These are phyloP conservation scores for Raffaelea deltoideospora DNA, from an alignment of 2,329 filamentous ascomycete species.

Conservation along the genomic window DNA sequence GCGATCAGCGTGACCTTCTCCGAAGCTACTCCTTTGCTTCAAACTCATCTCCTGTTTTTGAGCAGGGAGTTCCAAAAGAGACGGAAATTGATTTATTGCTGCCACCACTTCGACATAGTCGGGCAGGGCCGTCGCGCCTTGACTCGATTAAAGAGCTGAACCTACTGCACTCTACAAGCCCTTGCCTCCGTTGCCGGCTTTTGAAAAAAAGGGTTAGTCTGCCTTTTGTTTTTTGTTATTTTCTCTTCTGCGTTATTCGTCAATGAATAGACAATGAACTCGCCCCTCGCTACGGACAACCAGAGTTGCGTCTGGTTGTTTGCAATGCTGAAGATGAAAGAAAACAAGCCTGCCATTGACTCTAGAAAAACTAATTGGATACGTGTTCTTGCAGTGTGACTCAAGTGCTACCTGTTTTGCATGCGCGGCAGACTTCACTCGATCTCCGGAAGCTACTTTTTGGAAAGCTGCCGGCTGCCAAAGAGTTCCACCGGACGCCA, in stretches of 20 bases:
- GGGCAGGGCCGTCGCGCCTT: conserved; percentile 35
- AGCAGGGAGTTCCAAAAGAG: conserved; percentile 25
- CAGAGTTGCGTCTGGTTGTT: too few species aligned
- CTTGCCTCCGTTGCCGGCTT: conserved; percentile 36
- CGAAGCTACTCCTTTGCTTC: conserved; percentile 24
- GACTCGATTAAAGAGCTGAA: conserved; percentile 42
- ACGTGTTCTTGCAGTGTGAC: too few species aligned
- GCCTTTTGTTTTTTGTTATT: neutral
- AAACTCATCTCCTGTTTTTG: conserved; percentile 17
- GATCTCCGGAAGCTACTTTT: conserved; percentile 20
- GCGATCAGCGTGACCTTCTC: conserved; percentile 25
- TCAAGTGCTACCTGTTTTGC: conserved; percentile 31
- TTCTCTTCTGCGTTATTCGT: too few species aligned
- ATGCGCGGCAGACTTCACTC: too few species aligned
- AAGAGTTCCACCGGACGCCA: conserved; percentile 28
- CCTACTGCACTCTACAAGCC: conserved; percentile 29
- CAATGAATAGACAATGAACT: too few species aligned
- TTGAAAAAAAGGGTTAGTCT: conserved; percentile 26
- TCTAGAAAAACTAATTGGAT: too few species aligned
- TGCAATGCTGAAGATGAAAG: too few species aligned
- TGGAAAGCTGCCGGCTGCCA: conserved; percentile 37
- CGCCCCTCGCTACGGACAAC: too few species aligned
- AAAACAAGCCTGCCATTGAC: too few species aligned
- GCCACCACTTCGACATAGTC: conserved; percentile 37
- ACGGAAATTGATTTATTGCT: conserved; percentile 35